Conservation (phyloP, 305 asterid species). For the Vinca major region DNA sequence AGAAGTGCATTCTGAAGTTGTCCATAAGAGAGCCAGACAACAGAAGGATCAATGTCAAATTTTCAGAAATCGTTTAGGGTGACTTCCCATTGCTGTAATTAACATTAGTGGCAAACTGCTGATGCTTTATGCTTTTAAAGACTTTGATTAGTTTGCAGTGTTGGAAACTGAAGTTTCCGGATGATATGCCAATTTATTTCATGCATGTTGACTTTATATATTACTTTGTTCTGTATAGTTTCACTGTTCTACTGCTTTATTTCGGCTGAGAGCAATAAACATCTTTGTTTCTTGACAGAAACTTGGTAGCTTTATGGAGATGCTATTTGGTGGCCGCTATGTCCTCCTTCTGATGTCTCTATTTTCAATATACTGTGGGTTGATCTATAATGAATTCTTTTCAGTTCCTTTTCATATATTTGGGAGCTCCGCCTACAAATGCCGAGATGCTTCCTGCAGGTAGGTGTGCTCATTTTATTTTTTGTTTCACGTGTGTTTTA, state of each 20-base stretch:
- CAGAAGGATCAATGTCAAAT: background rate
- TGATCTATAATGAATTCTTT: constrained; percentile 95
- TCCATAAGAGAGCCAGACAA: background rate
- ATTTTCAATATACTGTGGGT: constrained; percentile 92
- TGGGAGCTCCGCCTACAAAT: constrained; percentile 84
- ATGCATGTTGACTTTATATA: background rate
- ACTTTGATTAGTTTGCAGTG: background rate
- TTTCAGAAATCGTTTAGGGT: background rate
- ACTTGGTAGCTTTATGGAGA: constrained; percentile 99
- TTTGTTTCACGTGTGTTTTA: background rate
- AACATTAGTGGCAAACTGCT: background rate
- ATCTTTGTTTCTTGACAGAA: constrained; percentile 48
- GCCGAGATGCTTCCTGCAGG: constrained; percentile 96
- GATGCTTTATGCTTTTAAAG: background rate
- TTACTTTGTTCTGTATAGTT: background rate
- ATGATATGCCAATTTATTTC: background rate
- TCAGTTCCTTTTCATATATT: constrained; percentile 96
- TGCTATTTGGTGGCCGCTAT: constrained; percentile 97
- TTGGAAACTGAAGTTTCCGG: background rate
- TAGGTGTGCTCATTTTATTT: constrained; percentile 17
- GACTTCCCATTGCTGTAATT: background rate
- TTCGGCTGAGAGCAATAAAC: background rate
- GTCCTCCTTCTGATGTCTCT: constrained; percentile 85
- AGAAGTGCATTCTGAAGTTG: background rate
- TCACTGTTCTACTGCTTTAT: background rate